These are phyloP conservation scores for Neotropicomus parvogracilis DNA, from an alignment of 1,284 basidiomycete species.

Conservation along the genomic window DNA sequence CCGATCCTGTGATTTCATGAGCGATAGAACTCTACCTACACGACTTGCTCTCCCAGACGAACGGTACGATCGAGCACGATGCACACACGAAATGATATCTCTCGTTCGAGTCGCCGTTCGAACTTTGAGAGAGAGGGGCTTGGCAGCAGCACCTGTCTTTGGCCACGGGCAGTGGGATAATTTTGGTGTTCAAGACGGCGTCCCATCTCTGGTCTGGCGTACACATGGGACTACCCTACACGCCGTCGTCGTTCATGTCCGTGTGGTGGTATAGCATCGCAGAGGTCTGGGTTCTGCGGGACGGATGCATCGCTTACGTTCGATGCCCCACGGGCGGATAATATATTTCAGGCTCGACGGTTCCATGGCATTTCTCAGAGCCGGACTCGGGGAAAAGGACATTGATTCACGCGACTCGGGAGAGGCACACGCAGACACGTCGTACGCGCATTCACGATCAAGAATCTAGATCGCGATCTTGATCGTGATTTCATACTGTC, in stretches of 20 bases:
- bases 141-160: conserved; percentile 4
- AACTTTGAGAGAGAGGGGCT: background rate
- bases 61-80: conserved; percentile 7
- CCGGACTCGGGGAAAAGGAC: background rate
- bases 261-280: background rate
- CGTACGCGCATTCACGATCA: background rate
- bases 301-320: background rate
- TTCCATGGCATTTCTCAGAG: background rate
- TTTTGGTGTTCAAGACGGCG: conserved; percentile 11
- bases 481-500: background rate
- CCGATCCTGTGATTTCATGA: conserved; percentile 1
- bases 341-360: background rate
- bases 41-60: background rate
- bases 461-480: background rate
- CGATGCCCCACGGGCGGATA: background rate
- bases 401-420: background rate
- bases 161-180: background rate
- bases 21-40: background rate
- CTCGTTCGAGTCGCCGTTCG: conserved; percentile 18
- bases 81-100: background rate
- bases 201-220: conserved; percentile 1
- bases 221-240: background rate
- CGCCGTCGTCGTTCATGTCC: background rate
- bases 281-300: background rate
- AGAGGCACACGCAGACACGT: background rate